Evolutionary conservation across 129 eudicot genomes (phyloP).

Genomic region (Ambrosia trifida): DNA sequence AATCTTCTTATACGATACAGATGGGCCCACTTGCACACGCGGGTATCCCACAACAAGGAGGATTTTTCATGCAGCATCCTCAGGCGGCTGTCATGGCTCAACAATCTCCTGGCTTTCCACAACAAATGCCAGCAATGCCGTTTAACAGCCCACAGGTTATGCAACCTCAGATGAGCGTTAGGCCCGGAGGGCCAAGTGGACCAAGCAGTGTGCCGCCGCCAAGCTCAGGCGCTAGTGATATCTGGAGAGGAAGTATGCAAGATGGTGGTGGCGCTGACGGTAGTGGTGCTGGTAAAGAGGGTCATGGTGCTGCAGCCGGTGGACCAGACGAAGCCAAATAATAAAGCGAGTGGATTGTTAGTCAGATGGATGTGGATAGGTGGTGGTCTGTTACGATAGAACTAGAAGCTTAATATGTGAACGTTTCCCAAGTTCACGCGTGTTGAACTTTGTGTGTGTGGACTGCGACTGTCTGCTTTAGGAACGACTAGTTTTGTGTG

Average conservation of each 20-base stretch:
- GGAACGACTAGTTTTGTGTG: conserved; percentile 15
- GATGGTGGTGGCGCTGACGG: conserved; percentile 41
- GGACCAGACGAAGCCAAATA: conserved; percentile 56
- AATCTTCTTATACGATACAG: conserved; percentile 39
- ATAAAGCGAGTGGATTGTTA: not conserved
- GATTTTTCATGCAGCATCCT: conserved; percentile 70
- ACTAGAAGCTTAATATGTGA: conserved; percentile 39
- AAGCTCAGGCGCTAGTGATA: conserved; percentile 41
- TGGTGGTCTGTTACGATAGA: conserved; percentile 42
- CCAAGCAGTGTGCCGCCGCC: conserved; percentile 43
- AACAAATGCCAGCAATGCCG: conserved; percentile 52
- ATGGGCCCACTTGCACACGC: conserved; percentile 61
- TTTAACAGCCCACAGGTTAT: conserved; percentile 50
- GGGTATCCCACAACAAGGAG: conserved; percentile 79
- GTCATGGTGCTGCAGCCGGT: conserved; percentile 44
- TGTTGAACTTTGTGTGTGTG: conserved; percentile 24
- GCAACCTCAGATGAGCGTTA: conserved; percentile 47
- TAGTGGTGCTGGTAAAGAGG: conserved; percentile 41
- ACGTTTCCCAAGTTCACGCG: conserved; percentile 24
- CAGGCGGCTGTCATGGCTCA: conserved; percentile 64
- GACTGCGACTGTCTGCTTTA: conserved; percentile 2
- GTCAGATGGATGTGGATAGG: conserved; percentile 38
- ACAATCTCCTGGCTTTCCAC: conserved; percentile 60
- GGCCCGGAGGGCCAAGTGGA: conserved; percentile 39
- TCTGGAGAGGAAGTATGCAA: conserved; percentile 52